Conservation (phyloP, 2,329 filamentous ascomycete genomes). For the Ophiocordyceps camponoti-rufipedis region DNA sequence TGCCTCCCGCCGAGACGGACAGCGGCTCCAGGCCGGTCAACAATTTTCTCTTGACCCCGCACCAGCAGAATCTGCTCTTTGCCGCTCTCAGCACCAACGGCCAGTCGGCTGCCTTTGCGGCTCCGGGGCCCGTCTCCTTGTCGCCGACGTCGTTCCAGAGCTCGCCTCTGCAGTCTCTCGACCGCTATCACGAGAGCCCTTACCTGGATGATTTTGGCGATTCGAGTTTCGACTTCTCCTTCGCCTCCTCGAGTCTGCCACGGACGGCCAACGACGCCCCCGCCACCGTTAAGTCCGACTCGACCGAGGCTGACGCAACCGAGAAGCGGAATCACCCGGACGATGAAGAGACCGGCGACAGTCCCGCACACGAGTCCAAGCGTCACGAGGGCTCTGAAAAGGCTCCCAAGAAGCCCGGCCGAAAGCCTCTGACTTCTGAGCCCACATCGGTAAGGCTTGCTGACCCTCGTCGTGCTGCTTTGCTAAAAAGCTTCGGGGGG, state of each 20-base stretch:
- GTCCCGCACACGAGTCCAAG: conserved; percentile 34
- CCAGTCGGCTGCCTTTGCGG: conserved; percentile 16
- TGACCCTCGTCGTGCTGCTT: neutral
- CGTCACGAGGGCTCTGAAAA: conserved; percentile 72
- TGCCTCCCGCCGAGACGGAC: conserved; percentile 27
- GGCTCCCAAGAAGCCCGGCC: conserved; percentile 82
- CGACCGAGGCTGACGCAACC: conserved; percentile 31
- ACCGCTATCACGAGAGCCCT: conserved; percentile 53
- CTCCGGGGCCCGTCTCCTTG: conserved; percentile 15
- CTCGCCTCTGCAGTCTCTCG: conserved; percentile 25
- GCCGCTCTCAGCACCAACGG: conserved; percentile 60
- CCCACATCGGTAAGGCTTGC: conserved; percentile 68
- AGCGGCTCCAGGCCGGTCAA: conserved; percentile 22
- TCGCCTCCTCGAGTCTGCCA: conserved; percentile 30
- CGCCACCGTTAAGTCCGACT: conserved; percentile 37
- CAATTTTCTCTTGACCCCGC: conserved; percentile 51
- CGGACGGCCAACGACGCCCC: conserved; percentile 61
- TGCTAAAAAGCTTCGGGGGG: neutral
- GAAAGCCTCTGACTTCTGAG: conserved; percentile 89
- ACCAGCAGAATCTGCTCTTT: conserved; percentile 60
- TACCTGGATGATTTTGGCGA: conserved; percentile 68
- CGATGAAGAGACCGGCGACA: conserved; percentile 46
- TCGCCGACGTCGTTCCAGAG: conserved; percentile 30
- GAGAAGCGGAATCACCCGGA: conserved; percentile 61
- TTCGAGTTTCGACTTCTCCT: conserved; percentile 52